A percentile compares a stretch with the other conserved stretches of the same genome.
Conservation (phyloP, 306 rosid species). For the Fragaria iinumae region DNA sequence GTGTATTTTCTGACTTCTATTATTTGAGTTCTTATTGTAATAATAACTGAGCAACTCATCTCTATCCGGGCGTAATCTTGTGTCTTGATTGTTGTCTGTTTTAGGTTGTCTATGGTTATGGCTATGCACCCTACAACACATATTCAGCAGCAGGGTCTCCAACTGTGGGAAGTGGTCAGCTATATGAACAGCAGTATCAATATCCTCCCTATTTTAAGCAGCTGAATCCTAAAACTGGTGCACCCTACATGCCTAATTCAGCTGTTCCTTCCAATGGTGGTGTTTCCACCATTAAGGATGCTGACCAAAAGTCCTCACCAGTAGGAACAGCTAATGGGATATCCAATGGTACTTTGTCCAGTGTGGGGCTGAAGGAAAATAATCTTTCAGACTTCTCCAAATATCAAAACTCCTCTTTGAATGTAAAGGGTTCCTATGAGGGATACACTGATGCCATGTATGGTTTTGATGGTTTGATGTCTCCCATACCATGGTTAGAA, state of each 20-base stretch:
- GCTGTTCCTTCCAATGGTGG: slow-evolving; percentile 56
- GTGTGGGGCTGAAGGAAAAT: slow-evolving; percentile 51
- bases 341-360: slow-evolving; percentile 43
- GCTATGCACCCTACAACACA: slow-evolving; percentile 80
- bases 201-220: slow-evolving; percentile 90
- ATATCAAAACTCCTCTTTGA: slow-evolving; percentile 35
- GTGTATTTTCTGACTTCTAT: background rate
- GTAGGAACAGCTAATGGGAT: slow-evolving; percentile 59
- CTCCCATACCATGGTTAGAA: slow-evolving; percentile 68
- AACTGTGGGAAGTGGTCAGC: slow-evolving; percentile 80
- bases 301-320: slow-evolving; percentile 64
- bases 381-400: slow-evolving; percentile 34
- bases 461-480: slow-evolving; percentile 57
- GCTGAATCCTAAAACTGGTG: slow-evolving; percentile 58
- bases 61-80: background rate
- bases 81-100: slow-evolving; percentile 1
- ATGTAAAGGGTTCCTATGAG: slow-evolving; percentile 39
- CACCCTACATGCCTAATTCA: slow-evolving; percentile 39
- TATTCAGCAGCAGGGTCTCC: slow-evolving; percentile 89
- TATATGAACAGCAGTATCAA: slow-evolving; percentile 92
- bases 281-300: slow-evolving; percentile 49
- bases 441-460: slow-evolving; percentile 72
- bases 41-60: background rate
- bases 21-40: background rate
- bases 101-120: slow-evolving; percentile 84